Base-by-base conservation (phyloP, 805 yeast genomes). In the Saccharomyces paradoxus region DNA sequence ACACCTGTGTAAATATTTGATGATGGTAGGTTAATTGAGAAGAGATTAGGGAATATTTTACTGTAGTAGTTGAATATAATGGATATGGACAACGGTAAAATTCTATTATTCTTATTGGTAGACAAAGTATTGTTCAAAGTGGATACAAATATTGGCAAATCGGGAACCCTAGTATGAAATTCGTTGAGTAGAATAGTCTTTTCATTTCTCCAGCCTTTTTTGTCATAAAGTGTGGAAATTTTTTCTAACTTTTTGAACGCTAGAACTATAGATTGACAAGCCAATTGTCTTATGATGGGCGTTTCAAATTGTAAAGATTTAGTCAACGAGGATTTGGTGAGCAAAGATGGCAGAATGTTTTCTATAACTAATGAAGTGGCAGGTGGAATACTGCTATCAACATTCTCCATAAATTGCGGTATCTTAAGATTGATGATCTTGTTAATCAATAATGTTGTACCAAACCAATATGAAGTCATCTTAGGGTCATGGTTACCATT, bases 401-500 rank as follows among this genome's bases (percentile, higher is more conserved):
- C 64, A 2, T 58, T 58, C 12, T 54, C 48, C 41, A 75, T 66
- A 6, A 70, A 67, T 10, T 56, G 58, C 0, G 94, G 89, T 7
- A 85, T 64, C 1, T 81, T 80, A 2, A 83, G 60, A 29, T 76
- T 75, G n/a, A 88, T 75, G 5, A 87, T 75, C 55, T 81, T 80
- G 1, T 83, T 76, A 48, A 84, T 71, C 2, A 89, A 67, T 27
- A 84, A 73, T 0, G 89, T 79, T 69, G 81, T 86, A 7, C 94
- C 87, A 49, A 89, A 75, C 90, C 95, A 91, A 72, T 86, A 89
- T 12, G 92, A 83, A 1, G 92, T 77, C 54, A 86, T 71, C 50
- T 84, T 81, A 0, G 97, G 96, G 57, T 87, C 95, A 64, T 87
- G 86, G 21, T 82, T 74, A 21, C 91, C 90, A 53, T 83, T 82